Percentiles rank a stretch among this genome's conserved stretches.
Conservation (phyloP, 2,329 filamentous ascomycete species). For the Fusarium buxicola region DNA sequence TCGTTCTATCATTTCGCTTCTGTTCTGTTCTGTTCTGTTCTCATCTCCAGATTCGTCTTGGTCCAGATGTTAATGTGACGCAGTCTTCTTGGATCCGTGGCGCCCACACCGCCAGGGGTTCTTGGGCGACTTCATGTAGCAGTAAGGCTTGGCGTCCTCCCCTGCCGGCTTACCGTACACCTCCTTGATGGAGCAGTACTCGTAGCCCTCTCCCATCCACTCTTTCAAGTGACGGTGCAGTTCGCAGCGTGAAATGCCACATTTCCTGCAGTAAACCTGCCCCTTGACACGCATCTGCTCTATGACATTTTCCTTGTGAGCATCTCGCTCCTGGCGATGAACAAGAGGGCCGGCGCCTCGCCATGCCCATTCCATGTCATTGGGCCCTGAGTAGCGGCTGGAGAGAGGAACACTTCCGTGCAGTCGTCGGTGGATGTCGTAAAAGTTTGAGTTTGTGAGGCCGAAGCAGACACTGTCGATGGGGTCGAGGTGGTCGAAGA, state of each 20-base stretch:
- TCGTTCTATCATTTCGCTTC: constrained; percentile 15
- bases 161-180: constrained; percentile 64
- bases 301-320: constrained; percentile 47
- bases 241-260: constrained; percentile 70
- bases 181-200: constrained; percentile 71
- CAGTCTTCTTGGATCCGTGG: constrained; percentile 55
- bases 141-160: constrained; percentile 61
- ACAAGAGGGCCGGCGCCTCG: constrained; percentile 63
- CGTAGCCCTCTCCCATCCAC: constrained; percentile 67
- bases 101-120: constrained; percentile 69
- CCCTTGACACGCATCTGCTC: constrained; percentile 65
- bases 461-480: constrained; percentile 73
- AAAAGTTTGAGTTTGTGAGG: constrained; percentile 68
- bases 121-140: constrained; percentile 70
- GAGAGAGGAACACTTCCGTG: constrained; percentile 68
- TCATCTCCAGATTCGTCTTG: constrained; percentile 1
- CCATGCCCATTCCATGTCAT: constrained; percentile 74
- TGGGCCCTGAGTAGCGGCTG: constrained; percentile 68
- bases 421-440: constrained; percentile 67
- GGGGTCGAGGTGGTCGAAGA: constrained; percentile 72
- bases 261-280: constrained; percentile 72
- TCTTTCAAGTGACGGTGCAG: constrained; percentile 70
- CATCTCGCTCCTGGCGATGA: constrained; percentile 40
- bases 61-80: constrained; percentile 19
- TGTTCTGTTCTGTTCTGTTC: constrained; percentile 12